Conservation (phyloP, 164 flowering plant genomes). For the Umbellularia californica region DNA sequence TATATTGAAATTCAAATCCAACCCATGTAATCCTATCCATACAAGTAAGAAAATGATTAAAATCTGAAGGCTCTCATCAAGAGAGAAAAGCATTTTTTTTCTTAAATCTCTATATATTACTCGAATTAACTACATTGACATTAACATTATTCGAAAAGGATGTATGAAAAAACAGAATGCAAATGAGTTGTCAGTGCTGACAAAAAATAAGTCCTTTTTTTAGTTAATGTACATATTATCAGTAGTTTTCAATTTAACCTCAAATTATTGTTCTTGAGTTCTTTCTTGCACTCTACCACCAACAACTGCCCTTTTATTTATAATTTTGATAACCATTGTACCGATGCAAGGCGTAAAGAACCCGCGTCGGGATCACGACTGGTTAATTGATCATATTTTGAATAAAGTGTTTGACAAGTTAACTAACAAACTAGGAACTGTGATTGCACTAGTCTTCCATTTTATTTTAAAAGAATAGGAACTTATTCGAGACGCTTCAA, state of each 20-base stretch:
- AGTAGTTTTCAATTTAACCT: background rate
- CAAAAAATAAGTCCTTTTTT: background rate
- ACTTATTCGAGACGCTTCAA: background rate
- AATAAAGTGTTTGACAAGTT: background rate
- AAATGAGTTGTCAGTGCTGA: background rate
- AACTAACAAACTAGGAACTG: too few relatives aligned
- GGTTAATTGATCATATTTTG: background rate
- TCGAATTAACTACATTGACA: background rate
- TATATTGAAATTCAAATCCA: too few relatives aligned
- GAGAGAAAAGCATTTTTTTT: too few relatives aligned
- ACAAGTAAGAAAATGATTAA: too few relatives aligned
- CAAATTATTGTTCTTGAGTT: background rate
- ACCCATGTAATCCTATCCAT: too few relatives aligned
- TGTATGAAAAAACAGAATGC: background rate
- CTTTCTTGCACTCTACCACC: background rate
- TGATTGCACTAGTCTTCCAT: background rate
- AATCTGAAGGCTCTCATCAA: too few relatives aligned
- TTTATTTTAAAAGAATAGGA: too few relatives aligned
- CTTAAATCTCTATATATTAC: too few relatives aligned
- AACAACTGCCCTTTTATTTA: background rate
- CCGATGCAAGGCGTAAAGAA: background rate
- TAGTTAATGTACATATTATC: background rate
- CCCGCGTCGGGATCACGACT: background rate
- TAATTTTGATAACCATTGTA: background rate
- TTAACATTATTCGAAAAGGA: background rate